phyloP scores from a whole-genome alignment of 306 rosid species.

The Arachis stenosperma region DNA sequence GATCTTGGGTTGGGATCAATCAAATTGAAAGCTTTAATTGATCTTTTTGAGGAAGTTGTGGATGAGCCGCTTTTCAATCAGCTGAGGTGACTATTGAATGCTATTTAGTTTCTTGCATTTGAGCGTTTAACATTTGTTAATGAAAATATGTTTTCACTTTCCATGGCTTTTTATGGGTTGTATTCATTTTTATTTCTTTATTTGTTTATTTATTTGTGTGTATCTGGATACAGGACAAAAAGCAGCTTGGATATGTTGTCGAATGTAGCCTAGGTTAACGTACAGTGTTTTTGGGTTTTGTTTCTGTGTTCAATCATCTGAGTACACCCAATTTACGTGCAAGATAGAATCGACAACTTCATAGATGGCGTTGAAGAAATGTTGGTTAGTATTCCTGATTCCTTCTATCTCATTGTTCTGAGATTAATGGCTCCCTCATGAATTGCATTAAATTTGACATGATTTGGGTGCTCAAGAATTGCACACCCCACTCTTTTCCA shows the following conservation, averaged over 20 bases:
- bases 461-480: slow-evolving; percentile 9
- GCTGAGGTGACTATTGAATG: slow-evolving; percentile 69
- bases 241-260: slow-evolving; percentile 97
- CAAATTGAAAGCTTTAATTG: slow-evolving; percentile 74
- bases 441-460: slow-evolving; percentile 1
- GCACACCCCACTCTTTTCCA: not conserved
- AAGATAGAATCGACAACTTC: slow-evolving; percentile 80
- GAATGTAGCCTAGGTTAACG: slow-evolving; percentile 71
- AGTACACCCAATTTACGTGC: slow-evolving; percentile 81
- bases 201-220: slow-evolving; percentile 14
- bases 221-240: slow-evolving; percentile 71
- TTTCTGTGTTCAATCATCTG: slow-evolving; percentile 84
- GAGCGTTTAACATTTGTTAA: slow-evolving; percentile 16
- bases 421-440: slow-evolving; percentile 14
- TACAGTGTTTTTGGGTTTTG: slow-evolving; percentile 76
- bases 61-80: slow-evolving; percentile 92
- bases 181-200: not conserved
- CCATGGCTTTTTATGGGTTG: slow-evolving; percentile 6
- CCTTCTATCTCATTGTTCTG: slow-evolving; percentile 28
- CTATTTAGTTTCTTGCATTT: slow-evolving; percentile 29
- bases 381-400: slow-evolving; percentile 64
- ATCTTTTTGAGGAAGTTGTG: slow-evolving; percentile 87
- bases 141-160: slow-evolving; percentile 20
- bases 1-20: slow-evolving; percentile 63
- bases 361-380: slow-evolving; percentile 68